phyloP scores from a whole-genome alignment of 177 flowering plant species.

The Vitis hybrid region DNA sequence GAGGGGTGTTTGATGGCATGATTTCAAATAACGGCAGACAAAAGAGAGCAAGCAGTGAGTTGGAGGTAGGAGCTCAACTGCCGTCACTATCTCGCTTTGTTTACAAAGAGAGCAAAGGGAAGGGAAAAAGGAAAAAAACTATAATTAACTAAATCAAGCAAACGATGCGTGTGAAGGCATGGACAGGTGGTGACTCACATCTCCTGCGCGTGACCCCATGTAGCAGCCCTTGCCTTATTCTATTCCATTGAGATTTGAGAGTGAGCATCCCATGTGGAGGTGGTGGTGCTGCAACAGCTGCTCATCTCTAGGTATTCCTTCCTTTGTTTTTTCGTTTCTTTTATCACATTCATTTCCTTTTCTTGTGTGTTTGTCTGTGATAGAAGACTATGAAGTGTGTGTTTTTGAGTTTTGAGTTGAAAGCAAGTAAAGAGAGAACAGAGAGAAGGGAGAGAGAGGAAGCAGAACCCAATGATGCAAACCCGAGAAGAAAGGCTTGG shows the following conservation, averaged over 20 bases:
- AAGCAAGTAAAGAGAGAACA: conserved; percentile 26
- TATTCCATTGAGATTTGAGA: conserved; percentile 11
- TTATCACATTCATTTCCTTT: conserved; percentile 6
- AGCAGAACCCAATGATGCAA: conserved; percentile 36
- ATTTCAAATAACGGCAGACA: not conserved
- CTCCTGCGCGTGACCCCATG: conserved; percentile 24
- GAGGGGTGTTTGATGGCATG: not conserved
- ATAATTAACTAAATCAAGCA: not conserved
- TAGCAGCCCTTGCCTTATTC: not conserved
- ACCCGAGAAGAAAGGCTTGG: conserved; percentile 48
- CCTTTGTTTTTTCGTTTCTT: conserved; percentile 7
- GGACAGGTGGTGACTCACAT: conserved; percentile 18
- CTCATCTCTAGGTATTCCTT: conserved; percentile 36
- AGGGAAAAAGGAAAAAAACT: conserved; percentile 3
- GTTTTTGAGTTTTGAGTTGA: conserved; percentile 26
- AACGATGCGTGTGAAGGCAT: conserved; percentile 1
- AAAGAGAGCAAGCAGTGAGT: not conserved
- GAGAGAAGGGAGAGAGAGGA: conserved; percentile 18
- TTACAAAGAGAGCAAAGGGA: not conserved
- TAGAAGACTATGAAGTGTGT: not conserved
- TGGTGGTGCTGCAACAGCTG: conserved; percentile 19
- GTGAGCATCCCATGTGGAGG: conserved; percentile 23
- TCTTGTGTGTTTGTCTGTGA: not conserved
- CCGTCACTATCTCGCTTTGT: not conserved
- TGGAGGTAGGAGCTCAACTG: conserved; percentile 12